Percentiles rank a stretch among this genome's conserved stretches.
These are phyloP conservation scores for Babesia gibsoni DNA, from an alignment of 169 alveolate species.

Conservation along the genomic window DNA sequence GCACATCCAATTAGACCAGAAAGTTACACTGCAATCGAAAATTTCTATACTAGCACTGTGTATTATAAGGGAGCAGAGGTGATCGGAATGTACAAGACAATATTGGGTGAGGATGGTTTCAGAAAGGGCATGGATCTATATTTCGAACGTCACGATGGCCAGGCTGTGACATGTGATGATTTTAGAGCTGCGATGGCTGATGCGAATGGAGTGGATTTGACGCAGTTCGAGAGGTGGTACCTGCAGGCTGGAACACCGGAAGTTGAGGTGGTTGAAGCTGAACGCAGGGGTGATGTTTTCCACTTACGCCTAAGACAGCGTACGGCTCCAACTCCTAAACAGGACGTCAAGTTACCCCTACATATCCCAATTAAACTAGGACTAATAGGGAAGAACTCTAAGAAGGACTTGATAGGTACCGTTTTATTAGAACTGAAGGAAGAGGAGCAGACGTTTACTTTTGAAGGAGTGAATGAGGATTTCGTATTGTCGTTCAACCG, in stretches of 20 bases:
- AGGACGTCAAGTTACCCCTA: conserved; percentile 80
- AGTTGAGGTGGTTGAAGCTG: conserved; percentile 59
- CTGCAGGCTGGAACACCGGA: conserved; percentile 78
- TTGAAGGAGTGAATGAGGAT: conserved; percentile 73
- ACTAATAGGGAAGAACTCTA: conserved; percentile 70
- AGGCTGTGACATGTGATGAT: conserved; percentile 93
- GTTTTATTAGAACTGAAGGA: conserved; percentile 73
- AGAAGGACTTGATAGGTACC: conserved; percentile 64
- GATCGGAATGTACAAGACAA: conserved; percentile 89
- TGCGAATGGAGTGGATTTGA: conserved; percentile 77
- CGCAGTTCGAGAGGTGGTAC: conserved; percentile 90
- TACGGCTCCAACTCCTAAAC: conserved; percentile 85
- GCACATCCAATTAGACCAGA: conserved; percentile 93
- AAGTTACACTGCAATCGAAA: conserved; percentile 86
- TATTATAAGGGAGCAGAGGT: conserved; percentile 93
- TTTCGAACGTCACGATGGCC: conserved; percentile 86
- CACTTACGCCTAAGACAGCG: conserved; percentile 77
- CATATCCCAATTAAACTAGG: conserved; percentile 88
- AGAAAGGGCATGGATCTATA: conserved; percentile 88
- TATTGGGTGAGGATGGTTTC: conserved; percentile 89
- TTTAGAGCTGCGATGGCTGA: conserved; percentile 89
- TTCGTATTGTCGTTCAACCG: conserved; percentile 85
- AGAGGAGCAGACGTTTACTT: conserved; percentile 73
- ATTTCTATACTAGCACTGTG: conserved; percentile 90
- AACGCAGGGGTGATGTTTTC: conserved; percentile 62